Conservation (phyloP, 345 rosid genomes). For the Microthlaspi erraticum region DNA sequence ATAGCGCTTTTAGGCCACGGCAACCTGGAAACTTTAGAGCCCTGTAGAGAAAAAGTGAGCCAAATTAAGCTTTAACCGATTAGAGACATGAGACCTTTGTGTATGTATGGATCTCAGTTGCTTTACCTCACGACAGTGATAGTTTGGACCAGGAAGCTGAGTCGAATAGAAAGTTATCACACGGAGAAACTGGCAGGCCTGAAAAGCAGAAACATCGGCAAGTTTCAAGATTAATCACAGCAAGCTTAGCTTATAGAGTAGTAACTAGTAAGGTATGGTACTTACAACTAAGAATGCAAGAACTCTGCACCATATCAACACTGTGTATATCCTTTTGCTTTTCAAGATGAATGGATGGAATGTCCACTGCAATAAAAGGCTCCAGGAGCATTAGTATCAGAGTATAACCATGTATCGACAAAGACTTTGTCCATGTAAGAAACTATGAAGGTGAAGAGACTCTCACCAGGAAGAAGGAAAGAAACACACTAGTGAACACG, state of each 20-base stretch:
- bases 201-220: too few species aligned
- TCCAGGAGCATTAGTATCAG: conserved; percentile 15
- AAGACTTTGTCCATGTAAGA: neutral
- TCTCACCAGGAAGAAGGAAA: conserved; percentile 80
- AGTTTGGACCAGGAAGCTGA: conserved; percentile 98
- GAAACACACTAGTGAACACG: conserved; percentile 66
- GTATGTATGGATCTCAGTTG: neutral
- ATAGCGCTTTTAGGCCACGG: conserved; percentile 73
- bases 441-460: conserved; percentile 37
- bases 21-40: conserved; percentile 79
- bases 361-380: conserved; percentile 81
- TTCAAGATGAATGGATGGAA: conserved; percentile 96
- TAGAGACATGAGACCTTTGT: neutral
- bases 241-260: neutral
- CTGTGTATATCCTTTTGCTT: conserved; percentile 96
- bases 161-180: conserved; percentile 91
- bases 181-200: conserved; percentile 92
- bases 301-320: conserved; percentile 97
- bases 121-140: conserved; percentile 93
- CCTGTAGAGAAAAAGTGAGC: conserved; percentile 51
- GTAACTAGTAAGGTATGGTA: conserved; percentile 24
- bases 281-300: conserved; percentile 95
- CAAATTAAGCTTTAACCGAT: conserved; percentile 13
- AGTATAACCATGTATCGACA: conserved; percentile 1
- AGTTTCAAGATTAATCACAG: too few species aligned